Evolutionary conservation across 306 rosid species (phyloP).

Genomic region (Benincasa hispida): DNA sequence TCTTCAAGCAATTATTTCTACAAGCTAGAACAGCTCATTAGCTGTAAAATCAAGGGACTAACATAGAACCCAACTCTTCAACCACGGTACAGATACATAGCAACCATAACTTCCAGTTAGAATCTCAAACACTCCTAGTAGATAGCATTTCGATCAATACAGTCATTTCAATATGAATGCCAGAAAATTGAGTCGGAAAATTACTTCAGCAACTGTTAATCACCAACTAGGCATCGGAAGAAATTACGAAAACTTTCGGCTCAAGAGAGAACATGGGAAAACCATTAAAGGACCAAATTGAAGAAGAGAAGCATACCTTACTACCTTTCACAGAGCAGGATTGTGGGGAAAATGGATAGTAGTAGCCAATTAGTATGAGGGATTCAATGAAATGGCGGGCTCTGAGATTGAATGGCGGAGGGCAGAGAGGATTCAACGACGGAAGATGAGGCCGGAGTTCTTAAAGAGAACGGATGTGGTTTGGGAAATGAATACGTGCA

Average conservation of each 20-base stretch:
- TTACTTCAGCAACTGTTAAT: not conserved
- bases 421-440: not conserved
- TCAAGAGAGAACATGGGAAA: not conserved
- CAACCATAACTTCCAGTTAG: not conserved
- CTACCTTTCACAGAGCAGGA: slow-evolving; percentile 22
- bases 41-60: not conserved
- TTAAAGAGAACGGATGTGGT: slow-evolving; percentile 51
- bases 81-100: not conserved
- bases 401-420: slow-evolving; percentile 1
- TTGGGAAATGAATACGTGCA: slow-evolving; percentile 46
- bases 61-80: not conserved
- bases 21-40: not conserved
- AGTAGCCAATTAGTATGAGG: not conserved
- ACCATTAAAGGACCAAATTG: not conserved
- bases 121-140: not conserved
- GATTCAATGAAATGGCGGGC: not conserved
- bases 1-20: not conserved
- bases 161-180: not conserved
- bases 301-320: not conserved
- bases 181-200: not conserved
- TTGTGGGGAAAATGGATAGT: not conserved
- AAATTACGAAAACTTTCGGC: not conserved
- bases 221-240: not conserved
- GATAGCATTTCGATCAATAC: not conserved
- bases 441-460: slow-evolving; percentile 2